Evolutionary conservation across 78 protist genomes (phyloP).

Genomic region (Guillardia theta): DNA sequence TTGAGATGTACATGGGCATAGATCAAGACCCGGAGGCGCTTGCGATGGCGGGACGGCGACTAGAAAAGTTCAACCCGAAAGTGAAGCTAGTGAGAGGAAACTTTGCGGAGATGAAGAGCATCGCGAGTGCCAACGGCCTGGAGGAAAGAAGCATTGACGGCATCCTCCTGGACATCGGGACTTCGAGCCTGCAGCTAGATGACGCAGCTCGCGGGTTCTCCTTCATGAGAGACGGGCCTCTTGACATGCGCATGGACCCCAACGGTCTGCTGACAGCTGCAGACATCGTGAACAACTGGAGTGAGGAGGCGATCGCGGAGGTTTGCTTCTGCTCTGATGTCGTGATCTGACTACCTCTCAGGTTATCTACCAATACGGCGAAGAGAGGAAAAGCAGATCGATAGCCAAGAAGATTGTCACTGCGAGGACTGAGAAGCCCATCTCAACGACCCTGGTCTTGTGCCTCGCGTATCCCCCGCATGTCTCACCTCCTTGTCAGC

Average conservation of each 20-base stretch:
- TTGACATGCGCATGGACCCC: slow-evolving; percentile 47
- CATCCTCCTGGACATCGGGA: neutral
- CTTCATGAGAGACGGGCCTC: slow-evolving; percentile 31
- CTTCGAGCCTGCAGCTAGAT: neutral
- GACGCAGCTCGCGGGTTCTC: slow-evolving; percentile 35
- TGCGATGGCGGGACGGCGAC: neutral
- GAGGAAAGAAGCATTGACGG: neutral
- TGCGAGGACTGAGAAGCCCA: neutral
- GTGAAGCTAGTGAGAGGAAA: neutral
- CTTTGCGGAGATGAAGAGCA: neutral
- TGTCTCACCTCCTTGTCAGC: too few species aligned
- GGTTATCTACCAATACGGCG: neutral
- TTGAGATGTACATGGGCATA: neutral
- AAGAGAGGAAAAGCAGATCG: neutral
- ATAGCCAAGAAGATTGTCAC: neutral
- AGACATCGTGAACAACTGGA: neutral
- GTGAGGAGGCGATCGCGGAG: neutral
- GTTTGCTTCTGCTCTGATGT: neutral
- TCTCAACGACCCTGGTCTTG: neutral
- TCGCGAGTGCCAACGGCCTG: neutral
- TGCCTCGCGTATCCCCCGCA: too few species aligned
- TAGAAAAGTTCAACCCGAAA: neutral
- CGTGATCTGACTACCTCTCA: too few species aligned
- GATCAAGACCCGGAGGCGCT: neutral
- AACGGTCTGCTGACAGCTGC: neutral